phyloP scores from a whole-genome alignment of 2,329 filamentous ascomycete genomes.

The Sordariomycetes sp. region DNA sequence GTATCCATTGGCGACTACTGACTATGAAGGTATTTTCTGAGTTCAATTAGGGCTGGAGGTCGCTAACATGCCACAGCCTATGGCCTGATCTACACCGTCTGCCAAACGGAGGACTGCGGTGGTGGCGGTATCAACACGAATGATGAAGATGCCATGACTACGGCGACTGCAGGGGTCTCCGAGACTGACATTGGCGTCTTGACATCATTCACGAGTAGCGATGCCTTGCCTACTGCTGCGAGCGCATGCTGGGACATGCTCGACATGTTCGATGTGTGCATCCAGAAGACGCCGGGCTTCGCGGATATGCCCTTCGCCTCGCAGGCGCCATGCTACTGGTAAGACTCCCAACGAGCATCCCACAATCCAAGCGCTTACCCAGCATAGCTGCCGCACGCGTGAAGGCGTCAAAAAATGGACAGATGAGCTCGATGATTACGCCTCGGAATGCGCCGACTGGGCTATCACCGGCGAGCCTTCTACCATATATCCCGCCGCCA shows the following conservation, averaged over 20 bases:
- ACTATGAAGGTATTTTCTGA: slow-evolving; percentile 13
- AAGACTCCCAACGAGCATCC: slow-evolving; percentile 3
- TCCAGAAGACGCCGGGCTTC: slow-evolving; percentile 13
- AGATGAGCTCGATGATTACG: slow-evolving; percentile 18
- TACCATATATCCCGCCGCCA: slow-evolving; percentile 15
- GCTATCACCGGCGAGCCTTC: slow-evolving; percentile 15
- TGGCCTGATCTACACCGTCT: not conserved
- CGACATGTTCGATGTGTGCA: slow-evolving; percentile 15
- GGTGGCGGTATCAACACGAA: not conserved
- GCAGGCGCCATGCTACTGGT: slow-evolving; percentile 24
- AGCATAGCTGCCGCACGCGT: slow-evolving; percentile 12
- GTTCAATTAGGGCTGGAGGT: too few species aligned
- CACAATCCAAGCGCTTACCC: slow-evolving; percentile 7
- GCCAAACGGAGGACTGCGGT: not conserved
- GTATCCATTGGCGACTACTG: slow-evolving; percentile 9
- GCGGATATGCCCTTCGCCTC: slow-evolving; percentile 12
- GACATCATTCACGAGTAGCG: not conserved
- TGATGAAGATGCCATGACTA: not conserved
- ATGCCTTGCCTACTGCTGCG: not conserved
- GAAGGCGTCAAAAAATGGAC: slow-evolving; percentile 14
- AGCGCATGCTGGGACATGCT: slow-evolving; percentile 15
- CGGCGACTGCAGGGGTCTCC: not conserved
- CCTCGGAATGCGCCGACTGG: slow-evolving; percentile 19
- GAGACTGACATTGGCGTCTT: not conserved
- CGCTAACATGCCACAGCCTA: too few species aligned